These are phyloP conservation scores for Lagenidium giganteum DNA, from an alignment of 352 stramenopile species.

Conservation along the genomic window DNA sequence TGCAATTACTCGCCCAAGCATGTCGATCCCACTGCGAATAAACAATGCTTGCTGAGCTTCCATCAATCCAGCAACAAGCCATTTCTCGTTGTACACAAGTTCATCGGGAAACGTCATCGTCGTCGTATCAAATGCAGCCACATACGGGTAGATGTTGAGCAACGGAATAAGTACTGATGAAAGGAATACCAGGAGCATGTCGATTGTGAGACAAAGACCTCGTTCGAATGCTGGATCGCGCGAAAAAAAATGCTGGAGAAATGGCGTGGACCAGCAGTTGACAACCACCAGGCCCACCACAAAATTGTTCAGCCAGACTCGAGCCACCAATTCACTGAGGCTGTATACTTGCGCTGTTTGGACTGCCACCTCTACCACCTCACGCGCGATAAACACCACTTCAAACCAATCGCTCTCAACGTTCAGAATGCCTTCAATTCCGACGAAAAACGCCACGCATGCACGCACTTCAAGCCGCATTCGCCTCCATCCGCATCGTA, in stretches of 20 bases:
- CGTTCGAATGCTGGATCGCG: slow-evolving; percentile 13
- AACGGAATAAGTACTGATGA: slow-evolving; percentile 14
- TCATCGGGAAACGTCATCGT: no score
- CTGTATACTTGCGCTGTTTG: slow-evolving; percentile 22
- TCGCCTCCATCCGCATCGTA: no score
- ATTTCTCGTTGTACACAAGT: no score
- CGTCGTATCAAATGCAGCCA: slow-evolving; percentile 16
- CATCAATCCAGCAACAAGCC: no score
- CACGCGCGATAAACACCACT: slow-evolving; percentile 11
- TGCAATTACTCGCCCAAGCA: no score
- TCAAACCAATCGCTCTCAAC: slow-evolving; percentile 21
- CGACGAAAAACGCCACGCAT: no score
- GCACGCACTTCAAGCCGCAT: no score
- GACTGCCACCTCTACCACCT: slow-evolving; percentile 12
- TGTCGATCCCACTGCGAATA: no score
- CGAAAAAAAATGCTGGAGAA: slow-evolving; percentile 15
- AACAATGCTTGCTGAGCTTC: no score
- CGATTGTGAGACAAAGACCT: slow-evolving; percentile 12
- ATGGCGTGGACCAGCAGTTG: slow-evolving; percentile 19
- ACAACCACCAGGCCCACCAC: slow-evolving; percentile 13
- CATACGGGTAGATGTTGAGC: slow-evolving; percentile 16
- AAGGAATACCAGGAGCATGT: slow-evolving; percentile 8
- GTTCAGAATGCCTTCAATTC: slow-evolving; percentile 9
- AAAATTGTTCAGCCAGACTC: slow-evolving; percentile 16
- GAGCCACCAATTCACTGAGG: slow-evolving; percentile 10